A percentile compares a stretch with the other conserved stretches of the same genome.
Evolutionary conservation across 2,329 filamentous ascomycete genomes (phyloP).

Genomic region (Calonectria pseudoreteaudii): DNA sequence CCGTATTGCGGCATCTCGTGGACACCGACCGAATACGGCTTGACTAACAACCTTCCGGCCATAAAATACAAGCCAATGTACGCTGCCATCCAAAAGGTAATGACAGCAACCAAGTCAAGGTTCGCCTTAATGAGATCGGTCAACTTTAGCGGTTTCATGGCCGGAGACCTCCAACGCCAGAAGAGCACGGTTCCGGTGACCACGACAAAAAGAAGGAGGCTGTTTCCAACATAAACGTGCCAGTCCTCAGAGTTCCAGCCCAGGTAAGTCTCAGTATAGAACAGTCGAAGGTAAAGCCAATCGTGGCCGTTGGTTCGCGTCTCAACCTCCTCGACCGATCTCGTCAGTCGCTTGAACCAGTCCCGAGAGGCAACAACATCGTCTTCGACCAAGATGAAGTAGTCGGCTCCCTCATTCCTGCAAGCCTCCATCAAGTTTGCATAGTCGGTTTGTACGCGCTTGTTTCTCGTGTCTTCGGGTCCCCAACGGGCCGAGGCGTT

Average conservation of each 20-base stretch:
- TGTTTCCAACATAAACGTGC: constrained; percentile 38
- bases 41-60: constrained; percentile 42
- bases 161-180: constrained; percentile 19
- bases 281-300: constrained; percentile 50
- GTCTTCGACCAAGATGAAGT: constrained; percentile 48
- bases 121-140: constrained; percentile 23
- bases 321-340: constrained; percentile 38
- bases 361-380: constrained; percentile 47
- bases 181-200: constrained; percentile 26
- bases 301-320: constrained; percentile 22
- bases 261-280: constrained; percentile 50
- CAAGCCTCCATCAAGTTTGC: constrained; percentile 42
- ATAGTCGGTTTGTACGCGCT: constrained; percentile 45
- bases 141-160: constrained; percentile 21
- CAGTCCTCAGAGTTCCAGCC: constrained; percentile 52
- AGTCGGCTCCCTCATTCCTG: constrained; percentile 34
- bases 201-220: constrained; percentile 33
- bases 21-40: constrained; percentile 38
- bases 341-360: constrained; percentile 43
- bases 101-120: constrained; percentile 5
- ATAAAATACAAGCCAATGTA: constrained; percentile 44
- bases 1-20: constrained; percentile 50
- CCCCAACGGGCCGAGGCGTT: constrained; percentile 23
- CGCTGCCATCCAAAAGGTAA: constrained; percentile 41
- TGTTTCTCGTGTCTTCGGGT: constrained; percentile 31